Evolutionary conservation across 257 asterid genomes (phyloP).

Genomic region (Nicotiana tomentosiformis): DNA sequence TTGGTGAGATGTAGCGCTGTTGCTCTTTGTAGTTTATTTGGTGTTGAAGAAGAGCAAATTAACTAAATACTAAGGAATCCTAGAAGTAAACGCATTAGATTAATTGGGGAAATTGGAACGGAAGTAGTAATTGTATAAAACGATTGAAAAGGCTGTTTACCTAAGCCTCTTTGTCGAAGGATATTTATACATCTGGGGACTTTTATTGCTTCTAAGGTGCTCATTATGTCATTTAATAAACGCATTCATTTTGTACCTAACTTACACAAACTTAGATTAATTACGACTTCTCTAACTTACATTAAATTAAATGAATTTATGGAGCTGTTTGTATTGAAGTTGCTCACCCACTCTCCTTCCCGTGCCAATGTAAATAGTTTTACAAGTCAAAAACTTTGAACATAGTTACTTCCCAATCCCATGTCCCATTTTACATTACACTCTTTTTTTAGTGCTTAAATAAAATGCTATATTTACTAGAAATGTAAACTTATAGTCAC

Average conservation of each 20-base stretch:
- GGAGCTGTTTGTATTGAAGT: neutral
- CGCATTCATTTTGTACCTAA: constrained; percentile 49
- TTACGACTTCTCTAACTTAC: constrained; percentile 11
- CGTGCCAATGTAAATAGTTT: neutral
- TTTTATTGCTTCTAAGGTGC: constrained; percentile 18
- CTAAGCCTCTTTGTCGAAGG: neutral
- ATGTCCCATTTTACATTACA: too few relatives aligned
- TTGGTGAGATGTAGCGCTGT: neutral
- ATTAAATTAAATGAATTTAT: constrained; percentile 5
- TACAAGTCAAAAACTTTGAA: neutral
- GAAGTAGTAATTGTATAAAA: constrained; percentile 1
- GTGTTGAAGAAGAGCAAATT: neutral
- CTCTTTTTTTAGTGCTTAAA: too few relatives aligned
- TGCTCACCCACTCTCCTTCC: neutral
- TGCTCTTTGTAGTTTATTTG: neutral
- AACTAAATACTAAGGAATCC: neutral
- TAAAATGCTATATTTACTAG: too few relatives aligned
- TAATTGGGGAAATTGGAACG: constrained; percentile 1
- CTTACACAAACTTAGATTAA: constrained; percentile 26
- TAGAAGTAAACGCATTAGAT: neutral
- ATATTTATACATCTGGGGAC: neutral
- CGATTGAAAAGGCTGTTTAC: constrained; percentile 17
- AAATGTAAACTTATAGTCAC: too few relatives aligned
- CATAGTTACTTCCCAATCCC: neutral
- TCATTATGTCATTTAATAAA: constrained; percentile 39